Percentiles rank a stretch among this genome's conserved stretches.
Evolutionary conservation across 805 yeast genomes (phyloP).

Genomic region (Wickerhamiella dianesei): DNA sequence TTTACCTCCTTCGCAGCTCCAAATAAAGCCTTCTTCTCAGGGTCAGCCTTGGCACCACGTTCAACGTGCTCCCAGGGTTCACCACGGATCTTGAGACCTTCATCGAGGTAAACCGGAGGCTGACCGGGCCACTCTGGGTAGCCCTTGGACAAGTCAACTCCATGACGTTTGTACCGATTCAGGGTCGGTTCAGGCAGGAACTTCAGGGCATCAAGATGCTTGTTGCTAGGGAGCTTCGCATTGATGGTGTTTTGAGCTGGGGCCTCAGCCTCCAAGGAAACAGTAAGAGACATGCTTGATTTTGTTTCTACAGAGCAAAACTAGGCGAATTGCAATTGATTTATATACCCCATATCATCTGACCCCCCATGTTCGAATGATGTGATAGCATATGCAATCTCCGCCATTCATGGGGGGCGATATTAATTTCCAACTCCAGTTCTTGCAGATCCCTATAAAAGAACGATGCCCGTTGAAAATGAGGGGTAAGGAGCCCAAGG

Average conservation of each 20-base stretch:
- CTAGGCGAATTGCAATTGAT: too few species aligned
- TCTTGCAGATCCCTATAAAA: too few species aligned
- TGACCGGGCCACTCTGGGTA: slow-evolving; percentile 30
- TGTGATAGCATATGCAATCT: not conserved
- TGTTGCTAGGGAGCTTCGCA: not conserved
- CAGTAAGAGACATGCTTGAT: not conserved
- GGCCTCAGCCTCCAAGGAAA: not conserved
- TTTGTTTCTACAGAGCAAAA: too few species aligned
- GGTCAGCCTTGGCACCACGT: slow-evolving; percentile 29
- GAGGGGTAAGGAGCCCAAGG: too few species aligned
- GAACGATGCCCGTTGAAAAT: too few species aligned
- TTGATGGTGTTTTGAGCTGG: not conserved
- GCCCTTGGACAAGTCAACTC: slow-evolving; percentile 29
- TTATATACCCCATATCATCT: too few species aligned
- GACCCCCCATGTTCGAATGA: not conserved
- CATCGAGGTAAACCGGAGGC: slow-evolving; percentile 31
- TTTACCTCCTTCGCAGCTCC: slow-evolving; percentile 32
- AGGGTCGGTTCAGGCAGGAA: slow-evolving; percentile 21
- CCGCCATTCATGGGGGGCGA: not conserved
- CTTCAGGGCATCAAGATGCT: slow-evolving; percentile 3
- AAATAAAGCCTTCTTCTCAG: slow-evolving; percentile 31
- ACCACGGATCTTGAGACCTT: slow-evolving; percentile 29
- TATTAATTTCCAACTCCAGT: too few species aligned
- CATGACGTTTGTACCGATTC: slow-evolving; percentile 26
- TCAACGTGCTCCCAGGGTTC: slow-evolving; percentile 25